Conservation (phyloP, 805 yeast species). For the Zygoascus bituminiphila region DNA sequence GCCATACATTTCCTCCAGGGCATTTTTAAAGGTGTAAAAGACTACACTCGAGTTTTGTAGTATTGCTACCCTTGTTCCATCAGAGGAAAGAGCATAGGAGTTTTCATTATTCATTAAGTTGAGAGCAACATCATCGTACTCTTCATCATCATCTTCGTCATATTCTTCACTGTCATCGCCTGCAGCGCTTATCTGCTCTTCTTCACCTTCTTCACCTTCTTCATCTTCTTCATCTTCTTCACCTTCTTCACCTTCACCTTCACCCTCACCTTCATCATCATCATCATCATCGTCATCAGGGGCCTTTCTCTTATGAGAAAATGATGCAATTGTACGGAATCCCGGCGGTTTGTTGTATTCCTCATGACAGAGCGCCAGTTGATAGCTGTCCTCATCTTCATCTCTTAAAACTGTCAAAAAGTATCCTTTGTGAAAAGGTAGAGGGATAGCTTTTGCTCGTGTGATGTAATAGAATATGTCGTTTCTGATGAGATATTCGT, state of each 20-base stretch:
- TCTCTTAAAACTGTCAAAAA: neutral
- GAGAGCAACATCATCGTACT: neutral
- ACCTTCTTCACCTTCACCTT: conserved; percentile 4
- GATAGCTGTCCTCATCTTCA: conserved; percentile 1
- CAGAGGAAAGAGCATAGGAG: neutral
- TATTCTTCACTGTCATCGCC: neutral
- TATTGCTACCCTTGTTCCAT: neutral
- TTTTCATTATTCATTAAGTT: neutral
- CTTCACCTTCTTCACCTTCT: neutral
- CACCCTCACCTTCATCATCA: conserved; percentile 1
- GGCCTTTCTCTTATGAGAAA: neutral
- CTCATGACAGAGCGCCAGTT: neutral
- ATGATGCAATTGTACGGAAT: neutral
- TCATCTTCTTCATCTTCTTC: conserved; percentile 9
- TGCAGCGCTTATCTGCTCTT: neutral
- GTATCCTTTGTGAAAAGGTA: neutral
- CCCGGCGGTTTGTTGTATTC: neutral
- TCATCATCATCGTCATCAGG: neutral
- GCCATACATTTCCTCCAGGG: neutral
- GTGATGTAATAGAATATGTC: conserved; percentile 11
- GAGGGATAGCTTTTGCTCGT: conserved; percentile 3
- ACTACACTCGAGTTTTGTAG: neutral
- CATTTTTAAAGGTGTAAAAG: neutral
- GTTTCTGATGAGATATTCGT: conserved; percentile 9
- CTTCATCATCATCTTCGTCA: neutral